Base-by-base conservation (phyloP, 1,284 basidiomycete species). In the Anthracocystis walkeri region DNA sequence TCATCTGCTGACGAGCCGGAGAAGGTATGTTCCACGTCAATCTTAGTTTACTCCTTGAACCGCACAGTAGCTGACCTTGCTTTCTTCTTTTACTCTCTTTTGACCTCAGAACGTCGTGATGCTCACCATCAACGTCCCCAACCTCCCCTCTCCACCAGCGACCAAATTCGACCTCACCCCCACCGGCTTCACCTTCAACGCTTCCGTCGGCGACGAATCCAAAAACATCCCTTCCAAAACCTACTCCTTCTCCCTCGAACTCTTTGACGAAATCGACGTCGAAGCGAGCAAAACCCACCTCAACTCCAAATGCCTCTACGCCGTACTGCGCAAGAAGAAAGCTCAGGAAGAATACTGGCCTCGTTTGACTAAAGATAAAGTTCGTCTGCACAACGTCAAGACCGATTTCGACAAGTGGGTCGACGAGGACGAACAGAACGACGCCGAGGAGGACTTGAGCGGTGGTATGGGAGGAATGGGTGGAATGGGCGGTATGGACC, bases 381-480 rank as follows among this genome's bases (percentile, higher is more conserved):
- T 82, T 23, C 79, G 83, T 41, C 65, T 85, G 54, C 83, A 84
- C 67, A 85, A 84, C 57, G 82, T 86, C 77, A 86, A 86, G 82
- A 86, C 85, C 52, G 85, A 86, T 58, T 86, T 86, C 50, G 80
- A 82, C 74, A 85, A 85, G 74, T 86, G 85, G 85, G 84, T 85
- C 20, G 85, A 86, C 59, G 84, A 86, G 66, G 85, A 86, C 61
- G 85, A 86, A 65, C 85, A 86, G 77, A 58, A 75, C 40, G 82
- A 72, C 12, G 77, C 64, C 23, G 58, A 64, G n/a, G 73, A 73
- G 11, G 84, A 73, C 21, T 50, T 65, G 53, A 58, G 42, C 68
- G 85, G 82, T 20, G 88, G 86, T 2, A 87, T 87, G 86, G 82
- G 82, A 12, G 88, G 86, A 8, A 79, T 79, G 78, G 79, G 79